These are phyloP conservation scores for Microstegium vimineum DNA, from an alignment of 176 grass and related monocot species.

Conservation along the genomic window DNA sequence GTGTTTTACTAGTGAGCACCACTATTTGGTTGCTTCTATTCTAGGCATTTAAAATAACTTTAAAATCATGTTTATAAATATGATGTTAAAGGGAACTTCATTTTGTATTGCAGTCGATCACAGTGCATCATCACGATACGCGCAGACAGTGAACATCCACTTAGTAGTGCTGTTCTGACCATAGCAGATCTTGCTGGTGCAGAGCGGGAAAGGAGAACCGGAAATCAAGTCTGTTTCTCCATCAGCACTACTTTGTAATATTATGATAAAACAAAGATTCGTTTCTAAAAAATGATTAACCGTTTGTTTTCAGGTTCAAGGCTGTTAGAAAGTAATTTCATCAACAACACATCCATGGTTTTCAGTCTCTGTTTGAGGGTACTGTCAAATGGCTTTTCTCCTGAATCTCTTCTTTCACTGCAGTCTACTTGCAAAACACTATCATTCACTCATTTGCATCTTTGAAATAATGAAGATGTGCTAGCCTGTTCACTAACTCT, in stretches of 20 bases:
- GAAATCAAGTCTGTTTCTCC: constrained; percentile 63
- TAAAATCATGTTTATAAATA: neutral
- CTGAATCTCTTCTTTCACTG: constrained; percentile 5
- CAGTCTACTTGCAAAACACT: neutral
- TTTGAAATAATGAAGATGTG: neutral
- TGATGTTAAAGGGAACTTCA: neutral
- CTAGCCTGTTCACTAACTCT: neutral
- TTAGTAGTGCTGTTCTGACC: constrained; percentile 54
- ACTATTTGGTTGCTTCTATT: neutral
- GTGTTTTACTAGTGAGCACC: neutral
- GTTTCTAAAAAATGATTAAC: neutral
- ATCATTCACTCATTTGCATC: neutral
- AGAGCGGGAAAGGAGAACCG: constrained; percentile 73
- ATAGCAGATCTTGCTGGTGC: constrained; percentile 93
- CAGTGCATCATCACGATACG: constrained; percentile 84
- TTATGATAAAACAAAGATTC: neutral
- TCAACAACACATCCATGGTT: constrained; percentile 97
- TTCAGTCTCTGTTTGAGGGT: constrained; percentile 83
- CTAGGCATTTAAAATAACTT: neutral
- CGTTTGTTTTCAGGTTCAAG: constrained; percentile 54
- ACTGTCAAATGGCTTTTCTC: constrained; percentile 32
- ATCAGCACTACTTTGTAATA: neutral
- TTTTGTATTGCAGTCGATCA: constrained; percentile 62
- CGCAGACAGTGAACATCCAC: constrained; percentile 21
- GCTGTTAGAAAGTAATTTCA: constrained; percentile 81